Conservation (phyloP, 2,329 filamentous ascomycete species). For the Phaeosphaeriaceae sp. region DNA sequence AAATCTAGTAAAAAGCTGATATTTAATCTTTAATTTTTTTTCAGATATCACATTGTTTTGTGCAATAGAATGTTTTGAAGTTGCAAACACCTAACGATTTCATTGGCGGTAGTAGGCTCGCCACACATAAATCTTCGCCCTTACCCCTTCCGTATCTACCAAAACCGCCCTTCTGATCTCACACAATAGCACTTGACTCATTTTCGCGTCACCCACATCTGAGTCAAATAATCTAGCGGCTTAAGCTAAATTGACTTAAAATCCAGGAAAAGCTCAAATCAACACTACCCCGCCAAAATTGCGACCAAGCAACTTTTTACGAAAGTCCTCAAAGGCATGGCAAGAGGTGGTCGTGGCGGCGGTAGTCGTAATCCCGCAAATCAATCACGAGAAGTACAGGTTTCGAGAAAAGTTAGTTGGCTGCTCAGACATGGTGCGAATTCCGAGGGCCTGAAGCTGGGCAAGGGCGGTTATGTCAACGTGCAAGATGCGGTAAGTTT, state of each 20-base stretch:
- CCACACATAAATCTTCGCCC: slow-evolving; percentile 7
- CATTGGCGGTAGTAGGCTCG: not conserved
- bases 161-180: slow-evolving; percentile 3
- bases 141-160: slow-evolving; percentile 9
- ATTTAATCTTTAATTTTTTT: too few species aligned
- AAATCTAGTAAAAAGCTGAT: too few species aligned
- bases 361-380: slow-evolving; percentile 46
- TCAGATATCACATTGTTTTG: too few species aligned
- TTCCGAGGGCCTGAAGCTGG: slow-evolving; percentile 64
- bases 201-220: slow-evolving; percentile 2
- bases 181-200: slow-evolving; percentile 15
- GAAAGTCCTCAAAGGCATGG: slow-evolving; percentile 24
- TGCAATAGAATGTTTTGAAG: too few species aligned
- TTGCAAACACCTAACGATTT: too few species aligned
- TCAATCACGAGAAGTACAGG: slow-evolving; percentile 50
- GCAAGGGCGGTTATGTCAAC: slow-evolving; percentile 65
- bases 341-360: slow-evolving; percentile 40
- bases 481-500: slow-evolving; percentile 63
- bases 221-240: not conserved
- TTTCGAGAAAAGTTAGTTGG: slow-evolving; percentile 59
- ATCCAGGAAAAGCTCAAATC: not conserved
- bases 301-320: slow-evolving; percentile 17
- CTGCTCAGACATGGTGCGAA: slow-evolving; percentile 68
- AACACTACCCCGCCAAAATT: slow-evolving; percentile 25
- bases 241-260: too few species aligned